phyloP scores from a whole-genome alignment of 2,329 filamentous ascomycete genomes.

The Acephala macrosclerotiorum region DNA sequence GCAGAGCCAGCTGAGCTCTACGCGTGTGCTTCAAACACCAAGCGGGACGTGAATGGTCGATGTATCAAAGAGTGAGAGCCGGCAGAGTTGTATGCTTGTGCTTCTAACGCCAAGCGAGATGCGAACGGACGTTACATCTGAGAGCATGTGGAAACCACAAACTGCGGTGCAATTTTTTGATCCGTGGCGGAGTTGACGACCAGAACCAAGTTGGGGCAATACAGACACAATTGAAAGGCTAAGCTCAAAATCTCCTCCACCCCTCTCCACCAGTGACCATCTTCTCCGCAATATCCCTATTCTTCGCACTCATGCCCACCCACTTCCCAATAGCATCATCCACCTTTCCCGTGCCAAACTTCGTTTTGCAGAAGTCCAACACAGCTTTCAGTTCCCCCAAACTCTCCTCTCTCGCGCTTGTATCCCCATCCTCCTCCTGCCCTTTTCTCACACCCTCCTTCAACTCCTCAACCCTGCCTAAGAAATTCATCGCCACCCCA shows the following conservation, averaged over 20 bases:
- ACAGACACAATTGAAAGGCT: too few species aligned
- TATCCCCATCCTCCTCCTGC: slow-evolving; percentile 11
- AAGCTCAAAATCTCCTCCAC: slow-evolving; percentile 26
- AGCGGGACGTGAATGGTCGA: not conserved
- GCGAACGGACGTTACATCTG: not conserved
- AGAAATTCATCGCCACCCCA: slow-evolving; percentile 47
- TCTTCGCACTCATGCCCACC: slow-evolving; percentile 29
- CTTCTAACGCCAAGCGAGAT: not conserved
- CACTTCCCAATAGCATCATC: slow-evolving; percentile 49
- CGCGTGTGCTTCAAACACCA: not conserved
- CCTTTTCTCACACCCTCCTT: slow-evolving; percentile 11
- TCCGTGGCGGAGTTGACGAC: too few species aligned
- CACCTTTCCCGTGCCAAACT: slow-evolving; percentile 52
- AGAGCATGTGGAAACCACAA: too few species aligned
- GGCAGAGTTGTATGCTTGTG: not conserved
- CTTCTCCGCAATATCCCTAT: slow-evolving; percentile 21
- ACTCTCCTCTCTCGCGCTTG: slow-evolving; percentile 46
- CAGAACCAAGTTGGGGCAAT: too few species aligned
- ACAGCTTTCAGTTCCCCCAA: slow-evolving; percentile 50
- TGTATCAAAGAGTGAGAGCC: not conserved
- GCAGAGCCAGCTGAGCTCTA: not conserved
- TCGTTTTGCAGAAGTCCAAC: slow-evolving; percentile 51
- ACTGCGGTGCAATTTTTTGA: too few species aligned
- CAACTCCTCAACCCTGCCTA: slow-evolving; percentile 44
- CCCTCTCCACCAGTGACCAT: slow-evolving; percentile 28